Base-by-base conservation (phyloP, 1,284 basidiomycete species). In the Boletus sp. region DNA sequence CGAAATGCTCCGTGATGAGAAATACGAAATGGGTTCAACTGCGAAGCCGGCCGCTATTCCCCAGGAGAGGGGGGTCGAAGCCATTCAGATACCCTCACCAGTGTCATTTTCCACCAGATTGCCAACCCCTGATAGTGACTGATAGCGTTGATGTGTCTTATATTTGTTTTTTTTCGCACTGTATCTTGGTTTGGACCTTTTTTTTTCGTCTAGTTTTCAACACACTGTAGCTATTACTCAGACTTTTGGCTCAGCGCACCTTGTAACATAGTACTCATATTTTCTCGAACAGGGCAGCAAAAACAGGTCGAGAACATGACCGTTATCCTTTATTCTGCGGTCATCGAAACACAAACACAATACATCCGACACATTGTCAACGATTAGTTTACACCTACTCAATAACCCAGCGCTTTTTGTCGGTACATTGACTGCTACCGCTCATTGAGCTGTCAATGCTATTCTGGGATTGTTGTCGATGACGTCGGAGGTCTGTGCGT, bases 1-100 rank as follows among this genome's bases (percentile, higher is more conserved):
- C 7, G 71, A 76, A 42, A 69, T 76, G 55, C 70, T 77, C 2
- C 56, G 69, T 2, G 76, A 78, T 22, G 72, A 74, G 25, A 69
- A 63, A 33, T 81, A 71, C 54, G 77, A 78, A 46, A 65, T 68
- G 38, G 76, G 76, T 2, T 69, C 72, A n/a, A 76, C 78, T 49
- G 76, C 77, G 17, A 75, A 76, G 27, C 78, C 79, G 54, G 78
- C 78, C 17, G 74, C 76, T 29, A 76, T 78, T 45, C 62, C 78
- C 8, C 76, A 80, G 49, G 81, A 80, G 63, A 77, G 78, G 57
- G 79, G 84, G 58, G 72, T 79, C 13, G 80, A 82, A 53, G 63
- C 69, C 25, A 80, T 82, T 42, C 62, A 70, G 44, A 64, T 68
- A 48, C 62, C 67, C 16, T 72, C 74, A 27, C 73, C 72, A 17